Percentiles rank a stretch among this genome's conserved stretches.
These are phyloP conservation scores for Verticillium klebahnii DNA, from an alignment of 2,329 filamentous ascomycete genomes.

Conservation along the genomic window DNA sequence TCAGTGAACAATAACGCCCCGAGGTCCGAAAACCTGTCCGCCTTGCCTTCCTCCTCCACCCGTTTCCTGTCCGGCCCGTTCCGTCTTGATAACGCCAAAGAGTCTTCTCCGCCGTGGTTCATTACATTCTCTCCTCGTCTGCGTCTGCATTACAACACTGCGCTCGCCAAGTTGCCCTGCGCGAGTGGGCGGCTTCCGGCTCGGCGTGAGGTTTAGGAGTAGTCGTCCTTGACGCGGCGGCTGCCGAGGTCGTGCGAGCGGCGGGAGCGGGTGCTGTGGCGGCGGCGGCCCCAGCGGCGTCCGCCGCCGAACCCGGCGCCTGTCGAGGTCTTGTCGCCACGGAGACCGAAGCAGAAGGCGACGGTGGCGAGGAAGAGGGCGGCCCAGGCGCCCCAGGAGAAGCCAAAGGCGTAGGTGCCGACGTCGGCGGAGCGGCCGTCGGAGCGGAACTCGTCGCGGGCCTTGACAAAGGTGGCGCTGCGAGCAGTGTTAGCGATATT, in stretches of 20 bases:
- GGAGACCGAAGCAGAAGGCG: conserved; percentile 61
- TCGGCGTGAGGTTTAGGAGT: conserved; percentile 37
- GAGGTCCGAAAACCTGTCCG: too few relatives aligned
- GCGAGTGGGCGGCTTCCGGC: too few relatives aligned
- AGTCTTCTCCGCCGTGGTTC: too few relatives aligned
- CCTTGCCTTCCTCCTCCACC: too few relatives aligned
- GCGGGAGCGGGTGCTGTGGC: conserved; percentile 45
- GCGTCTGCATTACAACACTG: too few relatives aligned
- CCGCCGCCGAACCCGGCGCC: conserved; percentile 30
- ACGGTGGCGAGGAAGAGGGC: conserved; percentile 62
- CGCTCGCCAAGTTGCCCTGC: too few relatives aligned
- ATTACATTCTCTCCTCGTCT: too few relatives aligned
- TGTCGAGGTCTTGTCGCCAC: conserved; percentile 37
- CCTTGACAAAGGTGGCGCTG: conserved; percentile 60
- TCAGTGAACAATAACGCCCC: too few relatives aligned
- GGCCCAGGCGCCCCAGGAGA: conserved; percentile 69
- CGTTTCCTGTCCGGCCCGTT: too few relatives aligned
- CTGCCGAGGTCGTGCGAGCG: conserved; percentile 52
- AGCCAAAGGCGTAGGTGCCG: conserved; percentile 67
- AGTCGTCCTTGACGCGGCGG: conserved; percentile 66
- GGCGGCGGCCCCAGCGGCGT: conserved; percentile 39
- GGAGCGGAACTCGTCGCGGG: conserved; percentile 59
- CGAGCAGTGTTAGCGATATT: background rate
- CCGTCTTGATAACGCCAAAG: too few relatives aligned
- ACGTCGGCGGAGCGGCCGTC: conserved; percentile 54